phyloP scores from a whole-genome alignment of 2,329 filamentous ascomycete species.

The Fusarium hainanense region DNA sequence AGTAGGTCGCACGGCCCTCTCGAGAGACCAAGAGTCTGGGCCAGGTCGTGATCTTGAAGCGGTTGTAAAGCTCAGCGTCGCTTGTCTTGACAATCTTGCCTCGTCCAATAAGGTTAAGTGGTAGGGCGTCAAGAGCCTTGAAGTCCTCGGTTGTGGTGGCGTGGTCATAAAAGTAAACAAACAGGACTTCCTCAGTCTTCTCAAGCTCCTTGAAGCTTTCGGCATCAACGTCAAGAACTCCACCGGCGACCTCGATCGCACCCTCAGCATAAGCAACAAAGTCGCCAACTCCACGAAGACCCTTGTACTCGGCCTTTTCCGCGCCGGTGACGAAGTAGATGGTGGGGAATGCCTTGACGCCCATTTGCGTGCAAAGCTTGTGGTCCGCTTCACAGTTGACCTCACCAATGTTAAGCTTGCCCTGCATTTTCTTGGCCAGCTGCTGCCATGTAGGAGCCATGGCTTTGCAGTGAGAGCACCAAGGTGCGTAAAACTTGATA shows the following conservation, averaged over 20 bases:
- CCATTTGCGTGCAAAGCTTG: slow-evolving; percentile 91
- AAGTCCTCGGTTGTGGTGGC: slow-evolving; percentile 96
- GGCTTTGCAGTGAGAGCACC: slow-evolving; percentile 95
- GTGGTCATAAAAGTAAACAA: slow-evolving; percentile 97
- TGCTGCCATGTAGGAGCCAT: slow-evolving; percentile 91
- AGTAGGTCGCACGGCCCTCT: slow-evolving; percentile 91
- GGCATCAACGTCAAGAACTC: slow-evolving; percentile 84
- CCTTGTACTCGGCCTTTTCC: slow-evolving; percentile 92
- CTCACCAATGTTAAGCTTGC: slow-evolving; percentile 89
- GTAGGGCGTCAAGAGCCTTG: slow-evolving; percentile 83
- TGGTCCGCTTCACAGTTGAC: slow-evolving; percentile 92
- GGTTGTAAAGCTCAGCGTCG: slow-evolving; percentile 77
- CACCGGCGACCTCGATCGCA: slow-evolving; percentile 79
- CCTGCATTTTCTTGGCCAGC: slow-evolving; percentile 91
- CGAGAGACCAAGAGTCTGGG: slow-evolving; percentile 90
- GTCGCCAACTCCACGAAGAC: slow-evolving; percentile 91
- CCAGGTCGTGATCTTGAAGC: slow-evolving; percentile 97
- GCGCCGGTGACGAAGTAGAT: slow-evolving; percentile 92
- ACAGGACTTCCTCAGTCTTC: slow-evolving; percentile 93
- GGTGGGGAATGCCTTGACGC: slow-evolving; percentile 83
- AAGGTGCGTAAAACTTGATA: slow-evolving; percentile 98
- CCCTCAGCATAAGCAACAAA: slow-evolving; percentile 88
- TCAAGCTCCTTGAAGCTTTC: slow-evolving; percentile 83
- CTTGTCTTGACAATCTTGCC: slow-evolving; percentile 93
- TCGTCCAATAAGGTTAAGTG: slow-evolving; percentile 88